Conservation (phyloP, 2,329 filamentous ascomycete species). For the Stenocarpella maydis region DNA sequence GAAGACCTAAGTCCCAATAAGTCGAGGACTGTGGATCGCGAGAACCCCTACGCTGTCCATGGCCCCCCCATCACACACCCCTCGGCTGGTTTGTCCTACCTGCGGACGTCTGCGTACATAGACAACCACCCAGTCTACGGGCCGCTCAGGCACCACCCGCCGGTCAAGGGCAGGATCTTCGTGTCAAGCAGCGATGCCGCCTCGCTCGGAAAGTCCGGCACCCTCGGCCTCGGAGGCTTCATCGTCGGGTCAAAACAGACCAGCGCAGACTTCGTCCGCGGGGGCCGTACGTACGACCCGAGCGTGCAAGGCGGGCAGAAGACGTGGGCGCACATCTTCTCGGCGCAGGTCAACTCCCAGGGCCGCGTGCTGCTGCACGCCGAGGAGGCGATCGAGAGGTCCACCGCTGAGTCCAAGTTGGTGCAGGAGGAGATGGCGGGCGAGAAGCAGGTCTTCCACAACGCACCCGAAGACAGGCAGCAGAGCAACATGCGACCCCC, state of each 20-base stretch:
- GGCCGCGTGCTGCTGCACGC: conserved; percentile 58
- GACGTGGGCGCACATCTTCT: conserved; percentile 56
- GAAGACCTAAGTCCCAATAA: conserved; percentile 34
- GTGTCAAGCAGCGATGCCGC: neutral
- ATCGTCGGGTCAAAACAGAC: conserved; percentile 50
- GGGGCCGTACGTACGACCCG: conserved; percentile 53
- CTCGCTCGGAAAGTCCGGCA: conserved; percentile 42
- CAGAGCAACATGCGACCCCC: conserved; percentile 43
- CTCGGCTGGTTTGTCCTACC: conserved; percentile 69
- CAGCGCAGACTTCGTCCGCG: neutral
- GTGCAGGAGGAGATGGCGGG: conserved; percentile 57
- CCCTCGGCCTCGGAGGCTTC: conserved; percentile 65
- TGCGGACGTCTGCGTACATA: conserved; percentile 62
- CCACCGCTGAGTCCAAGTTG: conserved; percentile 46
- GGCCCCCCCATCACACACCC: conserved; percentile 70
- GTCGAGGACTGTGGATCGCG: conserved; percentile 39
- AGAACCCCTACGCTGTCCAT: conserved; percentile 57
- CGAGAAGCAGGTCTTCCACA: conserved; percentile 45
- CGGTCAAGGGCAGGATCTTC: conserved; percentile 58
- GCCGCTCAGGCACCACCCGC: conserved; percentile 59
- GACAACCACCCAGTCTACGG: conserved; percentile 70
- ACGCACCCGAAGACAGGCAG: conserved; percentile 35
- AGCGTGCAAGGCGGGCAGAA: conserved; percentile 61
- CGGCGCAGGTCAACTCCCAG: conserved; percentile 56
- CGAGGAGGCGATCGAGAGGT: conserved; percentile 44